These are phyloP conservation scores for sunflower (Helianthus annuus) DNA, from an alignment of 129 eudicot genomes.

Conservation along the genomic window DNA sequence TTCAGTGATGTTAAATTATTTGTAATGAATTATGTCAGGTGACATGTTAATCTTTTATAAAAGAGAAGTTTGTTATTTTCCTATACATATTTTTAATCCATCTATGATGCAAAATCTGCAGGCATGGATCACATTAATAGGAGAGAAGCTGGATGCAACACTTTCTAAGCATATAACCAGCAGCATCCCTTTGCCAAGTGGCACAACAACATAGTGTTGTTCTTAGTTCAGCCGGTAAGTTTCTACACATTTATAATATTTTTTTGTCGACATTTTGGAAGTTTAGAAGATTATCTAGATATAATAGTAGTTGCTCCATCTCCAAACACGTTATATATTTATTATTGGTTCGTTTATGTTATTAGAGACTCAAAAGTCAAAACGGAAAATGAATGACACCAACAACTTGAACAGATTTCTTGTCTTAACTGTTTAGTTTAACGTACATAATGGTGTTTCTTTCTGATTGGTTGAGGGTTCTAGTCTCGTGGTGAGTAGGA, in stretches of 20 bases:
- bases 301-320: neutral
- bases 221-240: slow-evolving; percentile 32
- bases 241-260: neutral
- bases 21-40: neutral
- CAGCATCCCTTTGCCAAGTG: slow-evolving; percentile 33
- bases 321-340: neutral
- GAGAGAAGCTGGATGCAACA: slow-evolving; percentile 88
- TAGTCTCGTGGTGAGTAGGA: too few species aligned
- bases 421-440: neutral
- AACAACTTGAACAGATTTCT: slow-evolving; percentile 25
- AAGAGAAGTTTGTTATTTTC: neutral
- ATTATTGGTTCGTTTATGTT: slow-evolving; percentile 31
- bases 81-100: neutral
- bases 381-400: slow-evolving; percentile 51
- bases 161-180: slow-evolving; percentile 51
- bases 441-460: too few species aligned
- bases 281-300: slow-evolving; percentile 2
- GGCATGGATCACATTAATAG: slow-evolving; percentile 95
- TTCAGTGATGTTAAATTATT: neutral
- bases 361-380: slow-evolving; percentile 55
- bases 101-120: slow-evolving; percentile 29
- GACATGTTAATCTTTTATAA: neutral
- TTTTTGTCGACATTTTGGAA: neutral
- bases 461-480: too few species aligned
- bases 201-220: slow-evolving; percentile 25